Percentiles rank a stretch among this genome's conserved stretches.
phyloP scores from a whole-genome alignment of 192 early-diverging fungal species.

The Backusella liffmaniae region DNA sequence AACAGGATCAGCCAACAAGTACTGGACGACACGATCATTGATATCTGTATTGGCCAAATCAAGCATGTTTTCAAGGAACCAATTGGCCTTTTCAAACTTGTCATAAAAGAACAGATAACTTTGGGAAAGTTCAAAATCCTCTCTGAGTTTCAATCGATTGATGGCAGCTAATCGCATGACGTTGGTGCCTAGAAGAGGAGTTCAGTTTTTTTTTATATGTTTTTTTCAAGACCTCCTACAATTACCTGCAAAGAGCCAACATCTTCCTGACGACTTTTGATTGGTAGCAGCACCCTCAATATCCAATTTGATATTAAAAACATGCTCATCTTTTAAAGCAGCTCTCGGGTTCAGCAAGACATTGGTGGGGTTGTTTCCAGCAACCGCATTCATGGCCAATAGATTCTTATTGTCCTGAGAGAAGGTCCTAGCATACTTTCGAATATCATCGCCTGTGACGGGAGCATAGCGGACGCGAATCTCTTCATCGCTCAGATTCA shows the following conservation, averaged over 20 bases:
- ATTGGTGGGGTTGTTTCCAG: conserved; percentile 52
- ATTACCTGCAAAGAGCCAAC: conserved; percentile 73
- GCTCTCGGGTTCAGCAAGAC: conserved; percentile 59
- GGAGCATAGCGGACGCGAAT: neutral
- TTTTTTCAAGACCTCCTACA: too few species aligned
- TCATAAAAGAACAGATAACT: conserved; percentile 63
- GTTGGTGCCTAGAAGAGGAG: conserved; percentile 49
- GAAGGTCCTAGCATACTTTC: conserved; percentile 43
- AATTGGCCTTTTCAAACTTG: conserved; percentile 83
- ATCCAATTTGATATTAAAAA: conserved; percentile 55
- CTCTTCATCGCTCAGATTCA: neutral
- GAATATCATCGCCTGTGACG: conserved; percentile 20
- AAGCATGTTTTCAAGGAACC: conserved; percentile 79
- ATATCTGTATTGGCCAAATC: conserved; percentile 58
- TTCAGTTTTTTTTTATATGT: too few species aligned
- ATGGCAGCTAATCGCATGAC: conserved; percentile 64
- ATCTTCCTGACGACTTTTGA: conserved; percentile 73
- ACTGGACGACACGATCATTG: conserved; percentile 68
- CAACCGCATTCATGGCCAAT: conserved; percentile 65
- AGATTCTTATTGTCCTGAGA: conserved; percentile 64
- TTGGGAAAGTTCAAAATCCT: conserved; percentile 79
- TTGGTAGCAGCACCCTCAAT: conserved; percentile 60
- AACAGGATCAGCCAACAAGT: conserved; percentile 63
- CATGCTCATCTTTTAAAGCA: conserved; percentile 49
- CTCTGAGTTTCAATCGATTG: conserved; percentile 56